Percentiles rank a stretch among this genome's conserved stretches.
Evolutionary conservation across 805 yeast genomes (phyloP).

Genomic region (Debaryomyces maramus): DNA sequence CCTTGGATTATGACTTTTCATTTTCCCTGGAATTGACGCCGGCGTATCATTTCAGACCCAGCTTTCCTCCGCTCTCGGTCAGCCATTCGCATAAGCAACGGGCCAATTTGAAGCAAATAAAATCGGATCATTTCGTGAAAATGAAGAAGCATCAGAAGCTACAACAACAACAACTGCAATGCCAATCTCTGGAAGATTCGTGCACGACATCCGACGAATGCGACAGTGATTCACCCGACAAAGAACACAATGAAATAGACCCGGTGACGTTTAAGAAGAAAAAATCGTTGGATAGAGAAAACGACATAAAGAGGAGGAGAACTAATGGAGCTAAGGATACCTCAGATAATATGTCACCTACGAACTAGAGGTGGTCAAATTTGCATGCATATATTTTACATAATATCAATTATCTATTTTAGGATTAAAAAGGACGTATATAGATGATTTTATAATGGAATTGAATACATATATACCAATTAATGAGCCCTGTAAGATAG

Average conservation of each 20-base stretch:
- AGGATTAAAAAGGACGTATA: background rate
- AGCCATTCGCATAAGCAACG: conserved; percentile 27
- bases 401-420: background rate
- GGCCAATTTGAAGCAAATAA: conserved; percentile 12
- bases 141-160: conserved; percentile 9
- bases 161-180: conserved; percentile 8
- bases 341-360: background rate
- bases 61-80: conserved; percentile 41
- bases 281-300: conserved; percentile 6
- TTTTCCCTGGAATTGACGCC: conserved; percentile 29
- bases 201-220: conserved; percentile 19
- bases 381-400: conserved; percentile 1
- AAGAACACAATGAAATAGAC: conserved; percentile 9
- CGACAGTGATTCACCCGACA: conserved; percentile 17
- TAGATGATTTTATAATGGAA: no score
- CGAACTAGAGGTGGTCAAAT: background rate
- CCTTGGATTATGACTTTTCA: conserved; percentile 32
- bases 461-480: no score
- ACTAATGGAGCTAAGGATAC: conserved; percentile 1
- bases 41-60: conserved; percentile 29
- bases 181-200: conserved; percentile 11
- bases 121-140: conserved; percentile 8
- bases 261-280: conserved; percentile 10
- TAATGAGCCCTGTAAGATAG: no score
- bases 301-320: conserved; percentile 9